Conservation (phyloP, 345 rosid genomes). For the Luvunga scandens region DNA sequence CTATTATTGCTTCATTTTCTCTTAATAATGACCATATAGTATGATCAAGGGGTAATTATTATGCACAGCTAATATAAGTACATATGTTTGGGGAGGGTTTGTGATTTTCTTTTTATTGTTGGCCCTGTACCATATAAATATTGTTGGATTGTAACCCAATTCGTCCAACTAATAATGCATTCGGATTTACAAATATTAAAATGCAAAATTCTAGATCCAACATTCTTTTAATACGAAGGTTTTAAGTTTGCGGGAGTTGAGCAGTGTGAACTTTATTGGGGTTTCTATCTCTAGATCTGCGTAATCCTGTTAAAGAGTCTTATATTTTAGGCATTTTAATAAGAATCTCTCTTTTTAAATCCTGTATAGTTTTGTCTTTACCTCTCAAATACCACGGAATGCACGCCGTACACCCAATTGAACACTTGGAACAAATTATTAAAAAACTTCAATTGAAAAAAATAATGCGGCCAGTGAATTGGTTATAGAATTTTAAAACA, state of each 20-base stretch:
- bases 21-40: too few species aligned
- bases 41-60: too few species aligned
- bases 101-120: too few species aligned
- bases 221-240: not conserved
- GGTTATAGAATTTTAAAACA: not conserved
- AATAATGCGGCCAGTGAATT: not conserved
- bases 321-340: not conserved
- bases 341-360: not conserved
- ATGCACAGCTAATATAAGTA: too few species aligned
- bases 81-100: too few species aligned
- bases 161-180: not conserved
- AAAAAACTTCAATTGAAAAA: not conserved
- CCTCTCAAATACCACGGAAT: not conserved
- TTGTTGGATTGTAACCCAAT: not conserved
- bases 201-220: not conserved
- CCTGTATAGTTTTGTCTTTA: not conserved
- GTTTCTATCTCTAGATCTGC: not conserved
- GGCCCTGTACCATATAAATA: too few species aligned
- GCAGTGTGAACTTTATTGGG: conserved; percentile 1
- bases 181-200: not conserved
- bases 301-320: not conserved
- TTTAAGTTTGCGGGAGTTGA: not conserved
- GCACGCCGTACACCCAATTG: not conserved
- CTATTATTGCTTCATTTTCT: not conserved
- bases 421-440: not conserved